Evolutionary conservation across 176 grass and related monocot species (phyloP), one percentile per base, ranked within the genome.

Genomic region (Tillandsia leiboldiana): DNA sequence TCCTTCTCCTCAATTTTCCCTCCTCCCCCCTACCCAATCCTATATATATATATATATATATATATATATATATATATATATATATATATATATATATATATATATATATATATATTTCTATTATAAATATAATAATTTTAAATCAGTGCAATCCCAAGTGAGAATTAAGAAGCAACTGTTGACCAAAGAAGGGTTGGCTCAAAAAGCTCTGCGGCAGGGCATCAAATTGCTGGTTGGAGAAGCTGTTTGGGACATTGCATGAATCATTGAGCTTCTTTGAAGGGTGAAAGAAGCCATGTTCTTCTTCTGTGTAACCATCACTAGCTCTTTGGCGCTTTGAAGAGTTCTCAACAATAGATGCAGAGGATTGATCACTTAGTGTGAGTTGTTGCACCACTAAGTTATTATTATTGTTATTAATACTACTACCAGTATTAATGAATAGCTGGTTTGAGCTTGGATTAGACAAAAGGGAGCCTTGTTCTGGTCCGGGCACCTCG

Each of bases 141-240:
- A 13, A 47, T 82, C 78, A 85, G 54, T 78, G 84, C 77, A 88
- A 77, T 68, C 73, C 79, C 74, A 71, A 70, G 80, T 85, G 68
- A 73, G 85, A 81, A 75, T 82, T 82, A 51, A 86, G 78, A 63
- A 87, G 74, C 84, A 88, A 70, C 26, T 91, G 87, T 54, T 85
- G 83, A 63, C 56, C 53, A 59, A 72, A 64, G 63, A 11, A 74
- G 24, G 10, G 86, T 63, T 74, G 76, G 33, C 66, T 73, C 14
- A 84, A 67, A 17, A 75, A 71, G 54, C 53, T 70, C 49, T 61
- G 54, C 63, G 70, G 75, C 64, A 73, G 18, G 53, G 10, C 42
- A 28, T 79, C 68, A 50, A 75, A 61, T 61, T 61, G 20, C 75
- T 77, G 72, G 69, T 73, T 80, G 80, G 78, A 51, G 76, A 89